These are phyloP conservation scores for Colletotrichum phormii DNA, from an alignment of 2,329 filamentous ascomycete genomes.

Conservation along the genomic window DNA sequence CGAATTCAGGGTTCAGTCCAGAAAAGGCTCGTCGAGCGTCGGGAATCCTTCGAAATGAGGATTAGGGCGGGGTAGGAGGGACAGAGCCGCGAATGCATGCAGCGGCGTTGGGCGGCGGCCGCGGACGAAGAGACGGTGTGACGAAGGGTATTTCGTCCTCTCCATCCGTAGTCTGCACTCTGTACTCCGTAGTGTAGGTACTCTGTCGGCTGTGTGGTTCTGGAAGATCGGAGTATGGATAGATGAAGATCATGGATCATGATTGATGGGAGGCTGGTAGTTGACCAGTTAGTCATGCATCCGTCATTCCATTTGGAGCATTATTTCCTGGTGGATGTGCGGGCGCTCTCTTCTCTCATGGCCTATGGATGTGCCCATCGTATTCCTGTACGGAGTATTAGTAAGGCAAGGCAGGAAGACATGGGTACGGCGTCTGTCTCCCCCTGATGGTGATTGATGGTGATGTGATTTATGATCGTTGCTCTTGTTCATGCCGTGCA, in stretches of 20 bases:
- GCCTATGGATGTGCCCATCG: background rate
- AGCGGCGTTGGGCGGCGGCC: conserved; percentile 1
- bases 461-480: too few relatives aligned
- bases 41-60: conserved; percentile 21
- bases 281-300: conserved; percentile 21
- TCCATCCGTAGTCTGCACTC: background rate
- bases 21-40: conserved; percentile 3
- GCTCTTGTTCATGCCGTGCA: too few relatives aligned
- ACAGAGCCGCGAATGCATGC: conserved; percentile 25
- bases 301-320: conserved; percentile 5
- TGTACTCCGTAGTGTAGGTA: too few relatives aligned
- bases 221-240: too few relatives aligned
- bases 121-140: conserved; percentile 26
- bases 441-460: too few relatives aligned
- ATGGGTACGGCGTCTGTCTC: too few relatives aligned
- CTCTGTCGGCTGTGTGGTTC: too few relatives aligned
- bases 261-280: background rate
- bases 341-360: background rate
- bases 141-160: background rate
- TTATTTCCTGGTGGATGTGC: background rate
- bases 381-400: background rate
- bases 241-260: too few relatives aligned
- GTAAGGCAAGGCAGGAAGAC: too few relatives aligned
- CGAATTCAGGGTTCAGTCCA: conserved; percentile 8
- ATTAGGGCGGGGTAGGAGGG: conserved; percentile 27